Evolutionary conservation across 495 filamentous ascomycete species (phyloP).

Genomic region (Aspergillus egyptiacus): DNA sequence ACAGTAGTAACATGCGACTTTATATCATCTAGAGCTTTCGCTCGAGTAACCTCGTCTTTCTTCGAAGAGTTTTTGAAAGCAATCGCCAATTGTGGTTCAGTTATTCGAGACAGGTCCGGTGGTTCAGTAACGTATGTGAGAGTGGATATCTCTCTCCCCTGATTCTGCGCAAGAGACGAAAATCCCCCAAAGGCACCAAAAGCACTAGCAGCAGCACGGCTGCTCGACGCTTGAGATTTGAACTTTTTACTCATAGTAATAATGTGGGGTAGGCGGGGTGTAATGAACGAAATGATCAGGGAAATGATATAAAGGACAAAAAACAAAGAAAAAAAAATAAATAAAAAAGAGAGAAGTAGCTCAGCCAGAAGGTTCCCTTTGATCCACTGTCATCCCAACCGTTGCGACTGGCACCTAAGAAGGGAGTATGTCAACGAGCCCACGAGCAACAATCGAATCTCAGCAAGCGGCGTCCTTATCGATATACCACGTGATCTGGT

Average conservation of each 20-base stretch:
- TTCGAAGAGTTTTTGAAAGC: conserved; percentile 88
- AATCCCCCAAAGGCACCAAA: conserved; percentile 45
- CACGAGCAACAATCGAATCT: neutral
- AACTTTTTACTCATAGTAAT: conserved; percentile 58
- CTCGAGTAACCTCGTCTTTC: conserved; percentile 86
- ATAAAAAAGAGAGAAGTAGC: neutral
- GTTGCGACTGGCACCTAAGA: too few relatives aligned
- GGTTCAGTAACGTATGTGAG: conserved; percentile 84
- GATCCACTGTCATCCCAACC: conserved; percentile 2
- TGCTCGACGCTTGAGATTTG: conserved; percentile 69
- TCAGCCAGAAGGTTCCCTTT: conserved; percentile 1
- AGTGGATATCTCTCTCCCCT: conserved; percentile 46
- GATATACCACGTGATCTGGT: conserved; percentile 37
- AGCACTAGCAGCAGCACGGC: conserved; percentile 51
- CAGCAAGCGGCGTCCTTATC: conserved; percentile 28
- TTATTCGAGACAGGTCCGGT: conserved; percentile 71
- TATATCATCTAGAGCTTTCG: conserved; percentile 88
- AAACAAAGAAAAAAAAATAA: neutral
- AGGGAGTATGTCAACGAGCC: neutral
- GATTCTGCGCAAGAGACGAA: conserved; percentile 41
- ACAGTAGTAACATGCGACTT: conserved; percentile 52
- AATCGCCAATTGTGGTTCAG: conserved; percentile 74
- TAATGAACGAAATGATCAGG: conserved; percentile 13
- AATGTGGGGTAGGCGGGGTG: conserved; percentile 39
- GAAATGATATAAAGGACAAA: conserved; percentile 6